phyloP scores from a whole-genome alignment of 1,284 basidiomycete species.

The Sanghuangporus baumii region DNA sequence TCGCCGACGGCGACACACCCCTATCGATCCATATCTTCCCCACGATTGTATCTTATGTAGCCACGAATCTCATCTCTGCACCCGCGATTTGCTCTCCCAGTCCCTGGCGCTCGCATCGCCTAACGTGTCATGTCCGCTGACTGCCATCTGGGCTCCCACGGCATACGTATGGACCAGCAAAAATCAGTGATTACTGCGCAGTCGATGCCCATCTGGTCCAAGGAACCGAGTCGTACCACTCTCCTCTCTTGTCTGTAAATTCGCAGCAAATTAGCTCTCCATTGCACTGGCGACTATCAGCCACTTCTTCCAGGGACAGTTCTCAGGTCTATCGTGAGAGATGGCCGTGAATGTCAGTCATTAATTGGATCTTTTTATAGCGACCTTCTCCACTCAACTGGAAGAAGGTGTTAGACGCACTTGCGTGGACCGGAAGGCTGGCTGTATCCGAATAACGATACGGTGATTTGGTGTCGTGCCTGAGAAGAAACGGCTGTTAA shows the following conservation, averaged over 20 bases:
- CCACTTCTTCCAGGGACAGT: neutral
- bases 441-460: neutral
- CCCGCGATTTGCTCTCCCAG: neutral
- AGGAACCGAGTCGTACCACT: neutral
- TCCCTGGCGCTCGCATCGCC: neutral
- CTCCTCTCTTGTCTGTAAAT: neutral
- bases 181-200: neutral
- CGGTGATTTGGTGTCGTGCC: neutral
- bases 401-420: neutral
- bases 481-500: neutral
- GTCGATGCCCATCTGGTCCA: neutral
- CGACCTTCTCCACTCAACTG: neutral
- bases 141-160: neutral
- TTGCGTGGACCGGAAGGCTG: neutral
- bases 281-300: neutral
- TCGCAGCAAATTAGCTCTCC: constrained; percentile 7
- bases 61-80: constrained; percentile 10
- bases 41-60: constrained; percentile 13
- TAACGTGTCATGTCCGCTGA: neutral
- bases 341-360: neutral
- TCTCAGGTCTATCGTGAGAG: constrained; percentile 8
- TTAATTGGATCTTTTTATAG: neutral
- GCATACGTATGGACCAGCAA: neutral
- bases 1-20: neutral
- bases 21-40: constrained; percentile 3